Evolutionary conservation across 176 grass and related monocot genomes (phyloP).

Genomic region (Oryza nivara): DNA sequence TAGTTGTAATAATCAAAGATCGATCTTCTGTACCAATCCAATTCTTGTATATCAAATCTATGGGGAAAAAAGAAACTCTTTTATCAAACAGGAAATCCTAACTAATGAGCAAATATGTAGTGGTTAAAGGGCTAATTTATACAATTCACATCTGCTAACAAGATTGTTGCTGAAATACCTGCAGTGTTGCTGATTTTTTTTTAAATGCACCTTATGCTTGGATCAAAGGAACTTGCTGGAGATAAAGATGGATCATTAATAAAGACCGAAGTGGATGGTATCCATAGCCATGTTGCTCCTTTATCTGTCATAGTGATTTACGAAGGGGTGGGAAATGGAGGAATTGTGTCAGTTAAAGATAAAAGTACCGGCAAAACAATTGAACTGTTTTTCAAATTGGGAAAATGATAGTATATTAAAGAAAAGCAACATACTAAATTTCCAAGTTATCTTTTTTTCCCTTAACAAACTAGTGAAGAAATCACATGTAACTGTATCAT

Average conservation of each 20-base stretch:
- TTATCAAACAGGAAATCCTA: background rate
- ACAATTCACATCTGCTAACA: background rate
- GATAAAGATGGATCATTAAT: conserved; percentile 1
- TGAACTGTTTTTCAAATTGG: background rate
- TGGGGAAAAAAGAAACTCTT: background rate
- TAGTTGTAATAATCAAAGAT: background rate
- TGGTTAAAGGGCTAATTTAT: background rate
- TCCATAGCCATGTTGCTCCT: conserved; percentile 1
- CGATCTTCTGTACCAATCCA: background rate
- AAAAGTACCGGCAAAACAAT: background rate
- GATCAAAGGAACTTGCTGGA: background rate
- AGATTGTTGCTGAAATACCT: background rate
- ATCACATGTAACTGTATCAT: background rate
- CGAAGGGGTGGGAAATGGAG: background rate
- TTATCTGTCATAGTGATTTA: background rate
- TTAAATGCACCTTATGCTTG: conserved; percentile 7
- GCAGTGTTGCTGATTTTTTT: background rate
- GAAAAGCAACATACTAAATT: background rate
- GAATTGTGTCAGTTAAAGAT: background rate
- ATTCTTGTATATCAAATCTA: conserved; percentile 18
- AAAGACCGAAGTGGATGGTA: background rate
- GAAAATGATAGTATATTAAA: background rate
- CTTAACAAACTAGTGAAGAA: background rate
- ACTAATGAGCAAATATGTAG: background rate
- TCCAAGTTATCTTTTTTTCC: background rate